phyloP scores from a whole-genome alignment of 768 basidiomycete species.

The Russula sp. region DNA sequence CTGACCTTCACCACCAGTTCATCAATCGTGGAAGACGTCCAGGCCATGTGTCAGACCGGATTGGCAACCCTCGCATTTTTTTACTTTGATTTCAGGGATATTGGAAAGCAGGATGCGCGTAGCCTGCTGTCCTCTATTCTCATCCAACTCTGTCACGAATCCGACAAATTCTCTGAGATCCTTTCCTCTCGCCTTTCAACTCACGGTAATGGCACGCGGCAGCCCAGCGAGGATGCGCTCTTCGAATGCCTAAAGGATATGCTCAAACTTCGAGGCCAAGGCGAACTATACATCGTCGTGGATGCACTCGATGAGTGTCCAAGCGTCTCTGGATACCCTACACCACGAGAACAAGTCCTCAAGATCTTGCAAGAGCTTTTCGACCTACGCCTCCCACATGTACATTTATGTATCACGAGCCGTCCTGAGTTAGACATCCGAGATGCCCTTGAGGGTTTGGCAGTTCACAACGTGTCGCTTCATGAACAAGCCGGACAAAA shows the following conservation, averaged over 20 bases:
- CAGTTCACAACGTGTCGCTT: neutral
- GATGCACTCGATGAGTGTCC: neutral
- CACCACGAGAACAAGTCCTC: neutral
- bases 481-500: neutral
- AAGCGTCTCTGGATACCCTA: neutral
- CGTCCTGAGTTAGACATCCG: neutral
- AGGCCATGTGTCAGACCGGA: neutral
- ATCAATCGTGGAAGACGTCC: neutral
- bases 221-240: neutral
- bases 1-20: neutral
- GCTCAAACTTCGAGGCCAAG: neutral
- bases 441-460: neutral
- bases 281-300: neutral
- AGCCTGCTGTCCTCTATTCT: neutral
- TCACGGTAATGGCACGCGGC: neutral
- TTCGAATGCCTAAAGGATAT: neutral
- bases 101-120: neutral
- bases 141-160: neutral
- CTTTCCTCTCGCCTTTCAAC: neutral
- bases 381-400: neutral
- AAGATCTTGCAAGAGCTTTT: neutral
- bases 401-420: neutral
- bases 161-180: neutral
- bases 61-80: neutral
- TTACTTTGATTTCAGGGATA: constrained; percentile 1